Evolutionary conservation across 1,284 basidiomycete genomes (phyloP).

Genomic region (Heliocybe sulcata): DNA sequence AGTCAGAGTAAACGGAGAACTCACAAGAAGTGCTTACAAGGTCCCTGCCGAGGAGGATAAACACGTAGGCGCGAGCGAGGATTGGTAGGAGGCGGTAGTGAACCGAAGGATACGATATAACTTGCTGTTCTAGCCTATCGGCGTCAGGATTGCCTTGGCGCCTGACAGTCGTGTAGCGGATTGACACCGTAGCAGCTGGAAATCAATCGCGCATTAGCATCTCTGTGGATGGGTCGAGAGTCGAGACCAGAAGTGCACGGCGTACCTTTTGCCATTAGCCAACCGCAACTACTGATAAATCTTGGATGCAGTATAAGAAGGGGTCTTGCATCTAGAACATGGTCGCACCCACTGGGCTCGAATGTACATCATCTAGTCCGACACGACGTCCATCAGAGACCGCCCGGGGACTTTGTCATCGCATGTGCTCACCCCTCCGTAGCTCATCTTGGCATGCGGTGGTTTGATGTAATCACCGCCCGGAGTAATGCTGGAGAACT

Average conservation of each 20-base stretch:
- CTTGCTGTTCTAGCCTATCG: constrained; percentile 54
- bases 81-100: constrained; percentile 67
- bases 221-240: background rate
- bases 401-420: no score
- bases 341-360: constrained; percentile 40
- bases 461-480: constrained; percentile 65
- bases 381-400: no score
- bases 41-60: constrained; percentile 55
- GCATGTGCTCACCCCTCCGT: constrained; percentile 55
- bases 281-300: constrained; percentile 43
- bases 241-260: background rate
- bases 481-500: constrained; percentile 65
- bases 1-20: background rate
- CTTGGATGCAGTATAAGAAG: background rate
- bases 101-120: constrained; percentile 64
- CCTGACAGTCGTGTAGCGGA: constrained; percentile 70
- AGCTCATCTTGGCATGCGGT: constrained; percentile 68
- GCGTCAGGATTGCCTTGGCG: constrained; percentile 54
- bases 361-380: constrained; percentile 72
- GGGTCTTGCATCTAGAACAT: no score
- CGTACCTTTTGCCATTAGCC: constrained; percentile 52
- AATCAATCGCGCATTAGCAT: background rate
- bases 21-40: constrained; percentile 33
- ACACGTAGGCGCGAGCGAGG: constrained; percentile 66
- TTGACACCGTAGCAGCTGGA: constrained; percentile 61